Evolutionary conservation across 2,329 filamentous ascomycete species (phyloP), one percentile per base, ranked within the genome.

Genomic region (Drechslera avenae): DNA sequence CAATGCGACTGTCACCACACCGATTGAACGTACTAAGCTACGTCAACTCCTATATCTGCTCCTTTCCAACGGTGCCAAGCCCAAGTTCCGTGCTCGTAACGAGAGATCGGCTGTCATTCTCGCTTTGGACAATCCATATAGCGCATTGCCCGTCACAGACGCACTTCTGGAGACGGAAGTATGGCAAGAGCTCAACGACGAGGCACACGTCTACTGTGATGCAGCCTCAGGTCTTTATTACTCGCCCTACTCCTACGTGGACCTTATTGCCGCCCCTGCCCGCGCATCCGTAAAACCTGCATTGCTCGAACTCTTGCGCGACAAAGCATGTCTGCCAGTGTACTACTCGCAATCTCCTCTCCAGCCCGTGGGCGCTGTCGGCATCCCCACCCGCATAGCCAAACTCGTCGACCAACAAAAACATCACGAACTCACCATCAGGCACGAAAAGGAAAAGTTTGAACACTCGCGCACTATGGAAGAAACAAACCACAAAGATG

Each of bases 201-300:
- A 81, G 79, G 52, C 84, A 79, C 68, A 80, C 71, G 59, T 70
- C 50, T 71, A 63, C 49, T 53, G 58, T 16, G 63, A 67, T 1
- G 3, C 43, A 32, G 75, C 81, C 34, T 79, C 79, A 18, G 76
- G 74, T 4, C 78, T 79, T 58, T 83, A 80, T 1, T 88, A 86
- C 68, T 88, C 86, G 0, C 82, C 86, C 0, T 83, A 85, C 3
- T 86, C 84, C 74, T 88, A 88, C 64, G 77, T 86, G 16, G 70
- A 72, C 16, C 59, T 67, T 0, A 39, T 70, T 12, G 54, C 60
- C 4, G 52, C 60, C 0, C 58, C 63, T 5, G 55, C 61, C 28
- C 65, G 68, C 21, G 47, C 45, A 2, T 35, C 46, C 4, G 39
- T 57, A 14, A 66, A 59, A 50, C 35, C 52, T 26, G 52, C 60